Evolutionary conservation across 208 protist species (phyloP).

Genomic region (Trichomonas tenax): DNA sequence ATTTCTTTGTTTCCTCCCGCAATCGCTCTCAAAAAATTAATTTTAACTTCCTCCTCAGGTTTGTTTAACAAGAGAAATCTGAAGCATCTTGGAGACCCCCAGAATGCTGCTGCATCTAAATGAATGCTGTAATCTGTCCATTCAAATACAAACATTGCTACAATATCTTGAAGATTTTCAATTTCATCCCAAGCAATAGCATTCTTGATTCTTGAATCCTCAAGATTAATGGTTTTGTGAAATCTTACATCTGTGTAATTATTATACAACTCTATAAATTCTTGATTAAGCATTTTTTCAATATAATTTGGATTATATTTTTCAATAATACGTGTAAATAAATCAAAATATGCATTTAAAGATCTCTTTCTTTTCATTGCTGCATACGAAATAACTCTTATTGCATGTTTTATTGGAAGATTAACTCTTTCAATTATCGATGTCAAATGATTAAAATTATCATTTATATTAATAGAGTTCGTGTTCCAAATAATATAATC

Average conservation of each 20-base stretch:
- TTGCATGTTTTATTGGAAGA: neutral
- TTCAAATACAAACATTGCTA: neutral
- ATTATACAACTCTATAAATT: neutral
- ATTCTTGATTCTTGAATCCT: neutral
- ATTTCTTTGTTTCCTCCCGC: neutral
- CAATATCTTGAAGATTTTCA: neutral
- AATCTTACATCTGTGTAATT: neutral
- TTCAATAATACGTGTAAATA: neutral
- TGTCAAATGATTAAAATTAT: neutral
- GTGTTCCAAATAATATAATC: neutral
- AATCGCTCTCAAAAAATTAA: neutral
- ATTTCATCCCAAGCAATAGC: neutral
- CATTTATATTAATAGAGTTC: neutral
- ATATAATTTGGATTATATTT: neutral
- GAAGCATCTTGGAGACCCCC: neutral
- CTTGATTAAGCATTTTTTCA: neutral
- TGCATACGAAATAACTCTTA: neutral
- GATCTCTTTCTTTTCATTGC: neutral
- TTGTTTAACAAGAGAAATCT: neutral
- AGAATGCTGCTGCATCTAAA: neutral
- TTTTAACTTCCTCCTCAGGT: neutral
- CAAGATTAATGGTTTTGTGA: neutral
- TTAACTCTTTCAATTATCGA: neutral
- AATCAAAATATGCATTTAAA: neutral
- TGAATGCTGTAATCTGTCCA: neutral